Base-by-base conservation (phyloP, 2,329 filamentous ascomycete genomes). In the Aspergillus sp. region DNA sequence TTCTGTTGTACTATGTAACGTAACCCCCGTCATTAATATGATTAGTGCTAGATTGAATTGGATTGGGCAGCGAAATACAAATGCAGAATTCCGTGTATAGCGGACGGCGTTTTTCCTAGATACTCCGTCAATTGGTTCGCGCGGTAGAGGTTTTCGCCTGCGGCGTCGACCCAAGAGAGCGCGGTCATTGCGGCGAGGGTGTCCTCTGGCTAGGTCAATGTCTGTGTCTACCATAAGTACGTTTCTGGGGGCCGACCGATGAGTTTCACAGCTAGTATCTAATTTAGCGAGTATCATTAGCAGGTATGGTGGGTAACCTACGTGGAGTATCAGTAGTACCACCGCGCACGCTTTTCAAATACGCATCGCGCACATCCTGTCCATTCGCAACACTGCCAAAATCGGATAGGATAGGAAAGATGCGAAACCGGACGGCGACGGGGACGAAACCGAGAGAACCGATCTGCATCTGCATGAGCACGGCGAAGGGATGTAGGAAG, bases 1-100 rank as follows among this genome's bases (percentile, higher is more conserved):
- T 54, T 76, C 73, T 2, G 71, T 74, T 3, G 73, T 69, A 44
- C 72, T n/a, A n/a, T n/a, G n/a, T n/a, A n/a, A n/a, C n/a, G n/a
- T n/a, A n/a, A n/a, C n/a, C n/a, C n/a, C n/a, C n/a, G n/a, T n/a
- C n/a, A n/a, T n/a, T n/a, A n/a, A n/a, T n/a, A n/a, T n/a, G n/a
- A n/a, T n/a, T n/a, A n/a, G n/a, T n/a, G n/a, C n/a, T n/a, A n/a
- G n/a, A n/a, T n/a, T n/a, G n/a, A n/a, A n/a, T n/a, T n/a, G n/a
- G n/a, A n/a, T n/a, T n/a, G n/a, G n/a, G n/a, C n/a, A n/a, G n/a
- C n/a, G n/a, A n/a, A 24, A 24, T 32, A 47, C 42, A 48, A 48
- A 18, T 36, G 45, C 3, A 48, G n/a, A 11, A 32, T 20, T 2
- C 45, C 45, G 8, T 48, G 45, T 7, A 36, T 6, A 12, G 30